Evolutionary conservation across 2,329 filamentous ascomycete species (phyloP).

Genomic region (Colletotrichum agaves): DNA sequence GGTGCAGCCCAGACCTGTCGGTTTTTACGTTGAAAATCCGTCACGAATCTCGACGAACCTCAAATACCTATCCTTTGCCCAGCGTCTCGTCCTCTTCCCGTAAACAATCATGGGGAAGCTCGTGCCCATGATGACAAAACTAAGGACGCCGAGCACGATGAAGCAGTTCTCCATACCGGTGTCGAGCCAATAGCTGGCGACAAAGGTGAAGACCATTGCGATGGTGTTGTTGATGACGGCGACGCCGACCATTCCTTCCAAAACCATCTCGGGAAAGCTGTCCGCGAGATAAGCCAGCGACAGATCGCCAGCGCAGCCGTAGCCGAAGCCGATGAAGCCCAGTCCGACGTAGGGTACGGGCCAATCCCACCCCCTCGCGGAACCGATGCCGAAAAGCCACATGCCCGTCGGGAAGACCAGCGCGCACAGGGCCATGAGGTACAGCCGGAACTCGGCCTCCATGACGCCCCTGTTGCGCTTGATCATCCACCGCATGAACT

Average conservation of each 20-base stretch:
- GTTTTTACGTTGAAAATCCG: slow-evolving; percentile 40
- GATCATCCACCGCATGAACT: slow-evolving; percentile 65
- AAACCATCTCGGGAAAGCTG: slow-evolving; percentile 65
- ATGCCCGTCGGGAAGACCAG: slow-evolving; percentile 62
- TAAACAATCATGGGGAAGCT: slow-evolving; percentile 65
- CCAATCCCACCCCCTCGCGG: slow-evolving; percentile 62
- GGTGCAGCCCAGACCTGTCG: no score
- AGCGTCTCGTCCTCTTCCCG: slow-evolving; percentile 60
- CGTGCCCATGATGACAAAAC: slow-evolving; percentile 60
- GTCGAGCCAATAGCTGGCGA: slow-evolving; percentile 60
- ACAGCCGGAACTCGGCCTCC: slow-evolving; percentile 65
- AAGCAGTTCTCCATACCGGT: slow-evolving; percentile 59
- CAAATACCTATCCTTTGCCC: slow-evolving; percentile 58
- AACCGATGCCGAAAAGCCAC: slow-evolving; percentile 64
- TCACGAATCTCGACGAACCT: slow-evolving; percentile 61
- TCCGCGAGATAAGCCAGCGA: slow-evolving; percentile 66
- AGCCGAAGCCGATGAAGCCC: slow-evolving; percentile 68
- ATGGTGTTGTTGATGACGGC: slow-evolving; percentile 67
- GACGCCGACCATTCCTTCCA: slow-evolving; percentile 69
- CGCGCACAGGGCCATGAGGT: slow-evolving; percentile 61
- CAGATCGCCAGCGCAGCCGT: slow-evolving; percentile 67
- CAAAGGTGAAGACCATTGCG: slow-evolving; percentile 65
- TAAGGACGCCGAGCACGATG: slow-evolving; percentile 61
- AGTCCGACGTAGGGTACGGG: slow-evolving; percentile 64
- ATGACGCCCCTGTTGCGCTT: slow-evolving; percentile 63